Evolutionary conservation across 2,329 filamentous ascomycete species (phyloP), one percentile per base, ranked within the genome.

Genomic region (Sporothrix humicola): DNA sequence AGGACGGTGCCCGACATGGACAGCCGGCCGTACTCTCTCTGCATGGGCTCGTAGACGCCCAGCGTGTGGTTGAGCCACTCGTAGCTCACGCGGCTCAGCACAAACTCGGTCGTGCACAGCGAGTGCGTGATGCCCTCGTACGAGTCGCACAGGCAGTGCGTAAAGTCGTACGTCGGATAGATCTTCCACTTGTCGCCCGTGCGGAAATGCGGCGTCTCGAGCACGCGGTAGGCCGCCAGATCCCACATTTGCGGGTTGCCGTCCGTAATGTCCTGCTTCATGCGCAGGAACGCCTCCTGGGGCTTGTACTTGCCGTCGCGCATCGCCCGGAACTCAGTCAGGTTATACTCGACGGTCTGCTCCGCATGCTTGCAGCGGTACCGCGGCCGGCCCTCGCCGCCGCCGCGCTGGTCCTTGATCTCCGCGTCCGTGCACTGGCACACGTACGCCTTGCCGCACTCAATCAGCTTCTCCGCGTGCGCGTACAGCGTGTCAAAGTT

Each of bases 131-230:
- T 97, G 31, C 89, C 89, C 82, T 99, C 96, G 76, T 97, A 93
- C 77, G 93, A 95, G 86, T 98, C 96, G 78, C 93, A 95, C 26
- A 98, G 85, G 81, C 93, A 97, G 84, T 97, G 93, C 0, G 92
- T 92, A 80, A 97, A 97, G 81, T 98, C 95, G 80, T 98, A 98
- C 0, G 95, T 97, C 0, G 96, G 96, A 81, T 97, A 98, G 75
- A 98, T 97, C 82, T 90, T 92, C 94, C 95, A 98, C 80, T 92
- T 90, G 77, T 89, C 85, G 44, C 93, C 93, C 0, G 95, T 97
- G 50, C 93, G 89, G 82, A 93, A 90, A 81, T 97, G 94, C 61
- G 90, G 87, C 74, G 85, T 86, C 74, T 70, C 89, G 74, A 94
- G 87, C 73, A 98, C 91, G 74, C 95, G 90, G 82, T 97, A 98